Base-by-base conservation (phyloP, 2,329 filamentous ascomycete genomes). In the Hyphodiscus sp. region DNA sequence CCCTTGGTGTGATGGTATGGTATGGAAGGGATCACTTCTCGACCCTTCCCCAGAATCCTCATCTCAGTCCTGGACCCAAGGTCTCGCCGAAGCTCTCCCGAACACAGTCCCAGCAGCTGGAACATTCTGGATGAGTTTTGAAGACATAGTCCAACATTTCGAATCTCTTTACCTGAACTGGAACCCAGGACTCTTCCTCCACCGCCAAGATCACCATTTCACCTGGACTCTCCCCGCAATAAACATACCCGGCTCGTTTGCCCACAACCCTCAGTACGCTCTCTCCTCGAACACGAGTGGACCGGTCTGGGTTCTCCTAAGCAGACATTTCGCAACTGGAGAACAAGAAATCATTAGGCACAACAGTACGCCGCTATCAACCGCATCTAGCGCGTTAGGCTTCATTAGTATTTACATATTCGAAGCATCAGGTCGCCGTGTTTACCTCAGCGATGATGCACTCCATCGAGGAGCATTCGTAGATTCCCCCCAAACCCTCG, bases 141-240 rank as follows among this genome's bases (percentile, higher is more conserved):
- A 95, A 61, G 88, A 91, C 59, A 83, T 96, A 3, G 80, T 89
- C 38, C 91, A 96, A 64, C 85, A 96, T 66, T 99, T 96, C 59
- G 91, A 97, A 68, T 95, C 91, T 18, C 82, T 99, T 61, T 99
- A 97, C 69, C 76, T 99, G 51, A 99, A 97, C 71, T 99, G 94
- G 94, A 96, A 96, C 60, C 91, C 94, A 0, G 79, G 80, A 0
- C 75, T 96, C 0, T 99, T 99, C 70, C 75, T 75, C 1, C 74
- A 87, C 66, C 84, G 91, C 9, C 86, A 96, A 68, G 91, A 99
- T 63, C 83, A 91, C 52, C 94, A 99, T 70, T 95, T 97, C 65
- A 77, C 78, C 1, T 99, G 94, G 94, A 78, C 85, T 1, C 71
- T 82, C 38, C 72, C 77, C 19, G 68, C 67, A 29, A 68, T 70